Base-by-base conservation (phyloP, 768 basidiomycete genomes). In the Coprinellus micaceus region DNA sequence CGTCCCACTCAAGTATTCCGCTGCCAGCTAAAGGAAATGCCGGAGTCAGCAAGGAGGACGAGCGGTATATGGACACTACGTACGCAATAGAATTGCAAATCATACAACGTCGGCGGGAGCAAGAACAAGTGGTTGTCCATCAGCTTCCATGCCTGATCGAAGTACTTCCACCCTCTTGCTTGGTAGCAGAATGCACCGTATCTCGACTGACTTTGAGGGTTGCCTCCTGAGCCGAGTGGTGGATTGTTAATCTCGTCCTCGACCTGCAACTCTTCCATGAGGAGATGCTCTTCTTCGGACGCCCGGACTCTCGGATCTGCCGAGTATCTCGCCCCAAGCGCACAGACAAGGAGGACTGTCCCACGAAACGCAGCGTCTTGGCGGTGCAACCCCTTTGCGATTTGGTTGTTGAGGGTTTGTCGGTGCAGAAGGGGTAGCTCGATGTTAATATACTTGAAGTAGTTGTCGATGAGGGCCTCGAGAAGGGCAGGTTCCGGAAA, bases 51-150 rank as follows among this genome's bases (percentile, higher is more conserved):
- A 25, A 21, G 40, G 28, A 46, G 53, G 9, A 33, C 22, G 50
- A 25, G 28, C 40, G n/a, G n/a, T n/a, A 15, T 17, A 33, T 25
- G n/a, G 56, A 45, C 13, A n/a, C 5, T 5, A 64, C 79, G 58
- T 64, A 85, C 84, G 64, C 77, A 75, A 63, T 83, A 83, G 17
- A 75, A 76, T 65, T 94, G 91, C 22, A 94, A 71, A 60, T 90
- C 88, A 65, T 83, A 83, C 52, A 93, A 62, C 3, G 77, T 73
- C 1, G 87, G 81, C 6, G 79, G 77, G 0, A 79, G 73, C 21
- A 86, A 70, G 22, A 91, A 69, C 0, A 25, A 73, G 39, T 74
- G 0, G 78, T 36, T 11, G 30, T 39, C 30, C 87, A 69, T 0
- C 75, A 77, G 64, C 80, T 81, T 53, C 81, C 78, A 53, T 84